phyloP scores from a whole-genome alignment of 73 alveolate species.

The Stentor roeselii region DNA sequence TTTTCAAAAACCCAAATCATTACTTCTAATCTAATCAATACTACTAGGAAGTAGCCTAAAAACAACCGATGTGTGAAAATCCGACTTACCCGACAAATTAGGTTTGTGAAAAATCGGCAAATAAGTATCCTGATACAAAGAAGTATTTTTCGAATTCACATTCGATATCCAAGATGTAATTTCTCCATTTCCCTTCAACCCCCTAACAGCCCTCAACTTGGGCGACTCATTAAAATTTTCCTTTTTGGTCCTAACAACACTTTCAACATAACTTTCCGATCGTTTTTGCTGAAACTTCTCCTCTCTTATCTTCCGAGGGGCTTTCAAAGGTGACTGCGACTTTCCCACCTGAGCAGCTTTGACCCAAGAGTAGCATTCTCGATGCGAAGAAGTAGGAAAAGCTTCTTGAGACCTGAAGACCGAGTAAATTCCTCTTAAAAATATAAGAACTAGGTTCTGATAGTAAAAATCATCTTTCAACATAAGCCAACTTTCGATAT shows the following conservation, averaged over 20 bases:
- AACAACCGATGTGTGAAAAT: background rate
- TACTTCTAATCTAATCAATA: too few relatives aligned
- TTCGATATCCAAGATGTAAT: background rate
- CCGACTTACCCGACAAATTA: background rate
- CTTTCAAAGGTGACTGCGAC: background rate
- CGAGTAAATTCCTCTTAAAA: conserved; percentile 1
- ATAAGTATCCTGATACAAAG: background rate
- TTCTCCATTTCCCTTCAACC: background rate
- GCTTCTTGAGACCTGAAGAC: background rate
- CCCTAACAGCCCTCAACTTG: background rate
- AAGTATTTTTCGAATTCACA: background rate
- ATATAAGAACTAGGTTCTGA: background rate
- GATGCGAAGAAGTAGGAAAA: conserved; percentile 1
- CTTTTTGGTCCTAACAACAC: too few relatives aligned
- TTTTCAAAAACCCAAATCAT: background rate
- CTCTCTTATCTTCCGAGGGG: background rate
- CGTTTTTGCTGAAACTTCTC: background rate
- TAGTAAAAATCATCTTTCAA: background rate
- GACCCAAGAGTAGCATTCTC: background rate
- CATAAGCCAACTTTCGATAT: background rate
- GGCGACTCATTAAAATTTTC: background rate
- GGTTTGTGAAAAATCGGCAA: background rate
- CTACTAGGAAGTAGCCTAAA: background rate
- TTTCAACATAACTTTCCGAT: background rate
- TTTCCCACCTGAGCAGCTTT: background rate